phyloP scores from a whole-genome alignment of 2,329 filamentous ascomycete genomes.

The Alternaria atra region DNA sequence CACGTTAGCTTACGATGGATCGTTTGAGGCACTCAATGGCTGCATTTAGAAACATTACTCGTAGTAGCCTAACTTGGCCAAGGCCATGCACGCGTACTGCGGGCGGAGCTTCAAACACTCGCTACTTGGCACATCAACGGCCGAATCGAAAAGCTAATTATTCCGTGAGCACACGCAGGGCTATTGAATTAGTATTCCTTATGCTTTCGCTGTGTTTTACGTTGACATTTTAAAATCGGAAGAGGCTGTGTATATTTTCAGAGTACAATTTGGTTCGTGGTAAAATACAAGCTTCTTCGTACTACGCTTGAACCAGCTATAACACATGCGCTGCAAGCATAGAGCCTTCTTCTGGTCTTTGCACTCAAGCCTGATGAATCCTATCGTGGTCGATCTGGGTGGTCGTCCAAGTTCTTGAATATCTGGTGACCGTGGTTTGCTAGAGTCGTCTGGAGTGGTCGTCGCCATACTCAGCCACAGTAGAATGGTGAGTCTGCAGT shows the following conservation, averaged over 20 bases:
- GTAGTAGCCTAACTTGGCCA: conserved; percentile 4
- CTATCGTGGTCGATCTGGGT: no score
- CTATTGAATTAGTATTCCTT: neutral
- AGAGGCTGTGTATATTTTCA: neutral
- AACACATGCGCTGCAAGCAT: neutral
- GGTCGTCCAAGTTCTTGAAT: no score
- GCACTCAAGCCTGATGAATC: no score
- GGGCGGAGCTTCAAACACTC: conserved; percentile 12
- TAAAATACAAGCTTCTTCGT: neutral
- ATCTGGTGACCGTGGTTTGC: neutral
- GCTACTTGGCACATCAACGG: conserved; percentile 6
- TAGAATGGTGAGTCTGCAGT: neutral
- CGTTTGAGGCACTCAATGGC: conserved; percentile 4
- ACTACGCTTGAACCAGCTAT: neutral
- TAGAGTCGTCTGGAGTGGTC: neutral
- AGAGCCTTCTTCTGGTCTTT: no score
- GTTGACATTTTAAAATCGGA: neutral
- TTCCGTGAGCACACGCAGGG: neutral
- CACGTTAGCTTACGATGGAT: conserved; percentile 1
- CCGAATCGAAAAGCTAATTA: neutral
- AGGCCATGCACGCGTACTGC: conserved; percentile 8
- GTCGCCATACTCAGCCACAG: neutral
- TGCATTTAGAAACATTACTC: conserved; percentile 1
- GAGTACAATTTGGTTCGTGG: neutral
- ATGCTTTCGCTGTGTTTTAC: neutral